Base-by-base conservation (phyloP, 2,329 filamentous ascomycete genomes). In the Paecilomyces sp. region DNA sequence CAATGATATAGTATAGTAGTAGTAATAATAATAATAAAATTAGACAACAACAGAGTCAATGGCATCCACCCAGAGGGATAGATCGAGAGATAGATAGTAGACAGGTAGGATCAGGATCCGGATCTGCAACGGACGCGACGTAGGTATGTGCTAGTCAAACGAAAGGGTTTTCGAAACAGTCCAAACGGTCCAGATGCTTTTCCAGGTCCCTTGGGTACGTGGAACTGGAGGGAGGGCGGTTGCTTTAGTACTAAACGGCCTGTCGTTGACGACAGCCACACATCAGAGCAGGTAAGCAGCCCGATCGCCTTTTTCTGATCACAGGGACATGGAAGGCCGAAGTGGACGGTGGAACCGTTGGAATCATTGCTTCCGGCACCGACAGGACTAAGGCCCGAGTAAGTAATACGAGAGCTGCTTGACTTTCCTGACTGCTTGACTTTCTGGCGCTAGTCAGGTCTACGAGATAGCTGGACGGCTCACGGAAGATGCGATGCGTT, bases 41-140 rank as follows among this genome's bases (percentile, higher is more conserved):
- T 57, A 22, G 41, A 57, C 50, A 12, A 13, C 9, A 41, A 47
- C 52, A 57, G 60, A 58, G 60, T 61, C 54, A 31, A 62, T 62
- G 61, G 61, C 61, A 62, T 62, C 61, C 58, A 12, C 31, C 31
- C 8, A 12, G 61, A 57, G 33, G 22, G 22, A 25, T 28, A 9
- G 22, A 25, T 12, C 8, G 15, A 8, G 11, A 12, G 31, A 33
- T 11, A 33, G 31, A 31, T 31, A 31, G 31, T 24, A 7, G 36
- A 12, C 13, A 24, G 24, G 51, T 28, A 28, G 25, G 24, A 18
- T 22, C 22, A 53, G 51, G 51, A 47, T 47, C 8, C 8, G 41
- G 41, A 47, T 47, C 18, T 33, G 31, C 31, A 18, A 47, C 18
- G 7, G 41, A 47, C 51, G 51, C 18, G 41, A 47, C 51, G 51